These are phyloP conservation scores for Schwanniomyces polymorphus DNA, from an alignment of 805 yeast species.

Conservation along the genomic window DNA sequence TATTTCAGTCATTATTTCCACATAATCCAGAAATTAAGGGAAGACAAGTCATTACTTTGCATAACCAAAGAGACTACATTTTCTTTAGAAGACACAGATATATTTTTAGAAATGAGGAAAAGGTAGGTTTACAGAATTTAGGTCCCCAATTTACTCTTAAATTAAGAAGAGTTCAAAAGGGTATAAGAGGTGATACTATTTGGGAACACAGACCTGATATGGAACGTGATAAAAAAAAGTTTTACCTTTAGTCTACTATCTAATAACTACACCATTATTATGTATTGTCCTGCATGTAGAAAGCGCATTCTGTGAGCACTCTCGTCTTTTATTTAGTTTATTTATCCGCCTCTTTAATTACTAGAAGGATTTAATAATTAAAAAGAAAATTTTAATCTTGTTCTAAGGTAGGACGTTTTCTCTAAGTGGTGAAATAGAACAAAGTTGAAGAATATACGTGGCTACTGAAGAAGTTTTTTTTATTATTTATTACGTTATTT, in stretches of 20 bases:
- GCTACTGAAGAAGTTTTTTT: background rate
- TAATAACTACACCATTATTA: too few relatives aligned
- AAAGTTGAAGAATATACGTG: background rate
- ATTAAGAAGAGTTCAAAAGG: slow-evolving; percentile 85
- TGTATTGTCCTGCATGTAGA: slow-evolving; percentile 3
- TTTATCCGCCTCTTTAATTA: background rate
- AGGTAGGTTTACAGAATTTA: slow-evolving; percentile 91
- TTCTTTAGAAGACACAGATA: slow-evolving; percentile 96
- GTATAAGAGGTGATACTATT: slow-evolving; percentile 86
- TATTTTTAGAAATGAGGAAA: slow-evolving; percentile 82
- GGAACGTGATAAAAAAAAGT: slow-evolving; percentile 95
- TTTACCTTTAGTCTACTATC: slow-evolving; percentile 59
- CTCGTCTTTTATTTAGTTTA: background rate
- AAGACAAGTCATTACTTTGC: slow-evolving; percentile 92
- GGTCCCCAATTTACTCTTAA: slow-evolving; percentile 96
- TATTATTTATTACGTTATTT: background rate
- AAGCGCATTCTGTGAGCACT: background rate
- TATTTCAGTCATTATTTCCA: slow-evolving; percentile 91
- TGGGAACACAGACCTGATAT: slow-evolving; percentile 97
- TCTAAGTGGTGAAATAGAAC: background rate
- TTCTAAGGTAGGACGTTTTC: background rate
- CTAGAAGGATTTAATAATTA: background rate
- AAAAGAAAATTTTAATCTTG: background rate
- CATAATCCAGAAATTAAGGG: slow-evolving; percentile 93
- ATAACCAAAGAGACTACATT: slow-evolving; percentile 93